Evolutionary conservation across 768 basidiomycete species (phyloP).

Genomic region (Mycena metata): DNA sequence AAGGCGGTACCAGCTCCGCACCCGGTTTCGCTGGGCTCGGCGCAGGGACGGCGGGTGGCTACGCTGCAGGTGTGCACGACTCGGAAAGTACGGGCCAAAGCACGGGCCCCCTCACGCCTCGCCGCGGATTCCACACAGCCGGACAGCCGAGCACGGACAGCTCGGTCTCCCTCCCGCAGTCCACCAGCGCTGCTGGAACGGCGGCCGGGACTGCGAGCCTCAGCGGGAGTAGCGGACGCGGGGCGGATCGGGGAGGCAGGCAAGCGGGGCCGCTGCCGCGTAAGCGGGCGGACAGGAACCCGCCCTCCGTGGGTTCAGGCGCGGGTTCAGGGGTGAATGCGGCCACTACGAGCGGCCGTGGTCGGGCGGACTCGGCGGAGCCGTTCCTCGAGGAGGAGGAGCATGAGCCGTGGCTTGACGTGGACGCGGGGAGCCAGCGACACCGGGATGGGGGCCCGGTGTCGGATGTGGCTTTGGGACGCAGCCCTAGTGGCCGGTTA

Average conservation of each 20-base stretch:
- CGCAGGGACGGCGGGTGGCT: conserved; percentile 1
- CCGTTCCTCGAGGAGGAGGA: conserved; percentile 33
- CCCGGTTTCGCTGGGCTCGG: conserved; percentile 27
- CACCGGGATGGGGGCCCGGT: conserved; percentile 41
- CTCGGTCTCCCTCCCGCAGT: conserved; percentile 1
- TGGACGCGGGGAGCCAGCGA: conserved; percentile 22
- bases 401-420: conserved; percentile 5
- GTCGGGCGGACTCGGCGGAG: conserved; percentile 32
- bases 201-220: neutral
- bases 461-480: conserved; percentile 28
- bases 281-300: conserved; percentile 30
- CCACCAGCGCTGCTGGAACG: neutral
- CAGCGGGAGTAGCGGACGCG: conserved; percentile 13
- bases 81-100: no score
- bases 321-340: neutral
- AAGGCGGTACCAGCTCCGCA: conserved; percentile 7
- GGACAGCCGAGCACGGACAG: conserved; percentile 28
- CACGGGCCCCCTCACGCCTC: conserved; percentile 6
- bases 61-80: conserved; percentile 1
- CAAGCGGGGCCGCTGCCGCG: conserved; percentile 34
- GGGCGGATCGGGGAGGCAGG: neutral
- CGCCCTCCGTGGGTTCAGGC: no score
- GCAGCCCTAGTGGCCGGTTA: conserved; percentile 37
- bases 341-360: neutral
- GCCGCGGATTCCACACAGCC: conserved; percentile 32